A percentile compares a stretch with the other conserved stretches of the same genome.
Evolutionary conservation across 768 basidiomycete species (phyloP).

Genomic region (Leccinellum rugosiceps): DNA sequence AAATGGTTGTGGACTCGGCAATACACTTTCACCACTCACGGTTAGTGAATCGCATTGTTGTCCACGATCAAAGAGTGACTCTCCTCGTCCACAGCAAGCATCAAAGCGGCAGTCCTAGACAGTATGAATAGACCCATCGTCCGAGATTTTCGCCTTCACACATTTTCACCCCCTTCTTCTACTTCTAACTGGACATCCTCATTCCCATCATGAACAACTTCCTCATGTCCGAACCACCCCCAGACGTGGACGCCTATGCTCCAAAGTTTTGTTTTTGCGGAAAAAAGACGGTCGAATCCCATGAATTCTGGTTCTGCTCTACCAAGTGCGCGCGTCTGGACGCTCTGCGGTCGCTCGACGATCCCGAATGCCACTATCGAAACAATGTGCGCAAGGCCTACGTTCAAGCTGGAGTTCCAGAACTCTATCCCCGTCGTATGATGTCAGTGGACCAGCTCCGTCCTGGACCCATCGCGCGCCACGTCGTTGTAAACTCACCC

Average conservation of each 20-base stretch:
- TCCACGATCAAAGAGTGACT: not conserved
- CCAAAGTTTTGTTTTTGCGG: conserved; percentile 27
- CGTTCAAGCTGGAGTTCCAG: not conserved
- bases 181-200: not conserved
- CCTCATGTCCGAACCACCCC: conserved; percentile 2
- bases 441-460: conserved; percentile 9
- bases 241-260: conserved; percentile 9
- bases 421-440: conserved; percentile 7
- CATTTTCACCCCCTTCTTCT: not conserved
- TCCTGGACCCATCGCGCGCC: not conserved
- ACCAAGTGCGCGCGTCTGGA: conserved; percentile 26
- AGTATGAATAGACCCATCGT: conserved; percentile 12
- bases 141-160: not conserved
- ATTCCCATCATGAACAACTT: conserved; percentile 1
- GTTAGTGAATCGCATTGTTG: conserved; percentile 10
- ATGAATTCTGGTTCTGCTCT: conserved; percentile 32
- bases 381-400: conserved; percentile 16
- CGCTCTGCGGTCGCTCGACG: conserved; percentile 24
- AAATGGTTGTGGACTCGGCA: not conserved
- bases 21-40: not conserved
- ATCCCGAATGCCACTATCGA: conserved; percentile 26
- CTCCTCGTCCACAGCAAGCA: conserved; percentile 6
- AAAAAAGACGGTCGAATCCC: conserved; percentile 16
- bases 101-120: conserved; percentile 3
- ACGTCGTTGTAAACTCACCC: not conserved